Conservation (phyloP, 164 flowering plant genomes). For the Piper longum region DNA sequence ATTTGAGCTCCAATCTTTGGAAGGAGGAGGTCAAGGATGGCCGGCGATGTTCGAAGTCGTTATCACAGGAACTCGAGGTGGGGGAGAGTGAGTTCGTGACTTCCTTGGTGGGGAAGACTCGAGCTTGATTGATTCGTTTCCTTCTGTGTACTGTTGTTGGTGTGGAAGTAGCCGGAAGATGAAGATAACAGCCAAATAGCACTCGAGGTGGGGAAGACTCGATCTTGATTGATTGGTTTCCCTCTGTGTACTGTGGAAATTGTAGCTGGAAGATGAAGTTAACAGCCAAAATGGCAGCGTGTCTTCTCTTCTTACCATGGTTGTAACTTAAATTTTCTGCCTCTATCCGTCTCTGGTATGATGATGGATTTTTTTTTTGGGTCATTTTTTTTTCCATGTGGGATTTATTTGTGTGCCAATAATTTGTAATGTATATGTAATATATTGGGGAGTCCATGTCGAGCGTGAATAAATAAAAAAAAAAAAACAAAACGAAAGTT, state of each 20-base stretch:
- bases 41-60: too few species aligned
- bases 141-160: too few species aligned
- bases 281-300: slow-evolving; percentile 3
- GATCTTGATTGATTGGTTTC: slow-evolving; percentile 3
- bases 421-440: slow-evolving; percentile 12
- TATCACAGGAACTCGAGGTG: too few species aligned
- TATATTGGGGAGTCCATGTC: slow-evolving; percentile 12
- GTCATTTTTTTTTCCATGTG: slow-evolving; percentile 5
- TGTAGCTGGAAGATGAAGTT: neutral
- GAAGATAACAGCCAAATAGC: neutral
- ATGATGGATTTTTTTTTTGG: slow-evolving; percentile 4
- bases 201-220: slow-evolving; percentile 1
- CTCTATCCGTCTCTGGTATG: neutral
- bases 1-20: neutral
- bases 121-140: too few species aligned
- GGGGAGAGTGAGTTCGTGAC: too few species aligned
- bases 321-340: slow-evolving; percentile 8
- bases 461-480: slow-evolving; percentile 13
- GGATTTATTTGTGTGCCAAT: slow-evolving; percentile 11
- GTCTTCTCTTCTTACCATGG: slow-evolving; percentile 2
- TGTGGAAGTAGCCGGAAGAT: neutral
- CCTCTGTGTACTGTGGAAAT: slow-evolving; percentile 5
- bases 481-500: neutral
- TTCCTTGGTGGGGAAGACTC: too few species aligned
- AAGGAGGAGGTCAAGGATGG: neutral